Evolutionary conservation across 164 flowering plant genomes (phyloP).

Genomic region (Tetrastigma voinierianum): DNA sequence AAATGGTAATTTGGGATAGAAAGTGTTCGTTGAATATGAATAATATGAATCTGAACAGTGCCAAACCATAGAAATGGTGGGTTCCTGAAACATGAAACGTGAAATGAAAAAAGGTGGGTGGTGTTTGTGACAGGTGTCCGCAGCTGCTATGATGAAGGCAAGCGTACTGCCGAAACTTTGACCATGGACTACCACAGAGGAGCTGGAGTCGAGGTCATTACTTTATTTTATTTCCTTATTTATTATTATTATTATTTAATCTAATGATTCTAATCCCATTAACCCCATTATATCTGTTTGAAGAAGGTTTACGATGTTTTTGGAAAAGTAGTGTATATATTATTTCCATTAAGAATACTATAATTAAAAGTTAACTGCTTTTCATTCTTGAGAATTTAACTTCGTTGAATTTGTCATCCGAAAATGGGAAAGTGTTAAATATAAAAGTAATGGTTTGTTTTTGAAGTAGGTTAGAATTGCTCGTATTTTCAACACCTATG

Average conservation of each 20-base stretch:
- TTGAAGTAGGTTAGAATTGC: conserved; percentile 85
- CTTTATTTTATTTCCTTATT: neutral
- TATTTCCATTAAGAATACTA: neutral
- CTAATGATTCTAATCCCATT: neutral
- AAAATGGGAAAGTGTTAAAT: too few relatives aligned
- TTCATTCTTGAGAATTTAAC: too few relatives aligned
- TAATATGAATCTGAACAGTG: neutral
- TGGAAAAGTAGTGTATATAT: neutral
- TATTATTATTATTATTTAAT: neutral
- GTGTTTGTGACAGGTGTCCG: conserved; percentile 69
- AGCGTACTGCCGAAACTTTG: conserved; percentile 83
- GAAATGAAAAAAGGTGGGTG: neutral
- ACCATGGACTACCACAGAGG: conserved; percentile 90
- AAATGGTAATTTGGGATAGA: neutral
- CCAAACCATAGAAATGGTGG: neutral
- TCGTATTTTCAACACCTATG: conserved; percentile 92
- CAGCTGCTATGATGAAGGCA: conserved; percentile 87
- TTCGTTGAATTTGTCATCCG: too few relatives aligned
- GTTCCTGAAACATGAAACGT: neutral
- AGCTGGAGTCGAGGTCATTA: conserved; percentile 74
- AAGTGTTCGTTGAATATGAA: neutral
- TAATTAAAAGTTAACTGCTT: too few relatives aligned
- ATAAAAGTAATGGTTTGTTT: neutral
- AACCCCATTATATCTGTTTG: neutral
- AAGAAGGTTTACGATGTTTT: neutral